These are phyloP conservation scores for Epicoccum nigrum DNA, from an alignment of 2,329 filamentous ascomycete genomes.

Conservation along the genomic window DNA sequence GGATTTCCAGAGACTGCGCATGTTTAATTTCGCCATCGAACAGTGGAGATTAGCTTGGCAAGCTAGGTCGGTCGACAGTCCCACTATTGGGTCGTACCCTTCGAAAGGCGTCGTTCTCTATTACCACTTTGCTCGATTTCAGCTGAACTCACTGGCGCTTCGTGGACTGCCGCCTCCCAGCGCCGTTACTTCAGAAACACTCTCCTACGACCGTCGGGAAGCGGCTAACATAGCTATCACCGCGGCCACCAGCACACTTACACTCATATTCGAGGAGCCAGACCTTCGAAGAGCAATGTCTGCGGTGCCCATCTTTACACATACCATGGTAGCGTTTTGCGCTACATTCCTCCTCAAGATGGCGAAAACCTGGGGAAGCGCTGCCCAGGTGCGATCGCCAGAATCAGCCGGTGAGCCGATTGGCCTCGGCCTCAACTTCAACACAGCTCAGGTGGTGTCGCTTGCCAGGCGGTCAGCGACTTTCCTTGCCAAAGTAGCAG, in stretches of 20 bases:
- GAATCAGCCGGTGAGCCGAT: conserved; percentile 34
- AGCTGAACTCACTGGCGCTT: conserved; percentile 58
- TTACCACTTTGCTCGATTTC: conserved; percentile 62
- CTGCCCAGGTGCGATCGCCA: conserved; percentile 36
- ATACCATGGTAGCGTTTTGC: conserved; percentile 61
- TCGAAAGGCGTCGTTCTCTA: conserved; percentile 60
- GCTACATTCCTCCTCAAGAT: conserved; percentile 60
- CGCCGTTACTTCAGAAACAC: conserved; percentile 53
- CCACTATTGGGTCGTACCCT: conserved; percentile 45
- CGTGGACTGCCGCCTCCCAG: conserved; percentile 50
- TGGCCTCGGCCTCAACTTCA: conserved; percentile 39
- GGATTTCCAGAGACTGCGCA: conserved; percentile 48
- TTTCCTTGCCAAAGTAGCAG: conserved; percentile 34
- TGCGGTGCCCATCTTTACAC: conserved; percentile 59
- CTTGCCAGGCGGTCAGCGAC: conserved; percentile 34
- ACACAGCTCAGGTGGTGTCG: conserved; percentile 37
- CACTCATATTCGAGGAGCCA: conserved; percentile 54
- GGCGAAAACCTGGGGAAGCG: conserved; percentile 52
- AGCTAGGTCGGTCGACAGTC: conserved; percentile 36
- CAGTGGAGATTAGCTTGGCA: conserved; percentile 52
- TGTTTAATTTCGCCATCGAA: conserved; percentile 53
- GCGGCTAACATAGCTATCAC: conserved; percentile 52
- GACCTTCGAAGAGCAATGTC: conserved; percentile 51
- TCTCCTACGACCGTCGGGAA: conserved; percentile 51
- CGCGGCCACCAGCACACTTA: conserved; percentile 55